phyloP scores from a whole-genome alignment of 768 basidiomycete species.

The Holtermanniella nyarrowii region DNA sequence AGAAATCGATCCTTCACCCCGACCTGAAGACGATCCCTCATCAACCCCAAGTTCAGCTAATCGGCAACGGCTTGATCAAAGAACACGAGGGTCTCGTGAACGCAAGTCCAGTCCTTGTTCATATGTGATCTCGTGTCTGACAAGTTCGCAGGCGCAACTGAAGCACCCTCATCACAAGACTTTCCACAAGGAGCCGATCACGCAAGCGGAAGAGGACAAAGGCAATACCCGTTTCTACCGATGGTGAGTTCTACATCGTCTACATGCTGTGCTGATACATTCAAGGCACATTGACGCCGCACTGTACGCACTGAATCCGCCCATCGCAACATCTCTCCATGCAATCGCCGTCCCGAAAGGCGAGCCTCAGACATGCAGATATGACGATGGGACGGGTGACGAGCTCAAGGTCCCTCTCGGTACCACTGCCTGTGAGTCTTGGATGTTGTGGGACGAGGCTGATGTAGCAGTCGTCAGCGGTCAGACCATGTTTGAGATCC shows the following conservation, averaged over 20 bases:
- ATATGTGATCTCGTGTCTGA: neutral
- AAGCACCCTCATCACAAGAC: constrained; percentile 78
- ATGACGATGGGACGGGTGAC: constrained; percentile 81
- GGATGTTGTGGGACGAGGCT: neutral
- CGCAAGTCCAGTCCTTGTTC: constrained; percentile 17
- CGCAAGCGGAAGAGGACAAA: constrained; percentile 60
- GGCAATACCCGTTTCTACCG: constrained; percentile 82
- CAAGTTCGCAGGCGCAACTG: constrained; percentile 48
- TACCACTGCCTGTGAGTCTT: constrained; percentile 63
- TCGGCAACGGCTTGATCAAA: constrained; percentile 74
- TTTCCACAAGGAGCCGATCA: constrained; percentile 73
- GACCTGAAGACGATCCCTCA: constrained; percentile 84
- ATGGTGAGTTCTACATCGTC: constrained; percentile 45
- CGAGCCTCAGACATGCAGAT: constrained; percentile 53
- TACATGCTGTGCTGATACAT: neutral
- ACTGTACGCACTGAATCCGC: constrained; percentile 43
- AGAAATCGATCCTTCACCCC: constrained; percentile 73
- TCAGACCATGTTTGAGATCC: constrained; percentile 69
- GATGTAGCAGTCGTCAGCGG: constrained; percentile 47
- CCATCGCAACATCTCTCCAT: constrained; percentile 76
- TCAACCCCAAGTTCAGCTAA: constrained; percentile 81
- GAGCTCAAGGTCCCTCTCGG: constrained; percentile 72
- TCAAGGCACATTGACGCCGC: constrained; percentile 70
- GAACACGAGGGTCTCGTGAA: constrained; percentile 69
- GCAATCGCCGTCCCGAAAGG: constrained; percentile 64